These are phyloP conservation scores for Ophiostoma sp. DNA, from an alignment of 2,329 filamentous ascomycete species.

Conservation along the genomic window DNA sequence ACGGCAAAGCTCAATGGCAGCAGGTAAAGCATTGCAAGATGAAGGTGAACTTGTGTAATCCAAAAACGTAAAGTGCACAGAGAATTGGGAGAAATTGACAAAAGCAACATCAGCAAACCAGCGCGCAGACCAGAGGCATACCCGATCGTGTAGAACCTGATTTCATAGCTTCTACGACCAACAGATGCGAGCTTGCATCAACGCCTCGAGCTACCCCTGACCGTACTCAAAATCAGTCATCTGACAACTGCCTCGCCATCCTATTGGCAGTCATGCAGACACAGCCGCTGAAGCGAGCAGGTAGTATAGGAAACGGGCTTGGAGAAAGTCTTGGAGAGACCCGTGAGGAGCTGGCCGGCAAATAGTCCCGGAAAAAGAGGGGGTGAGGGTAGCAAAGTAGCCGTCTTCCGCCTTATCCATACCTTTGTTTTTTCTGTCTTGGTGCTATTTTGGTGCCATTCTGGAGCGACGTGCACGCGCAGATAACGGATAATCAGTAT, in stretches of 20 bases:
- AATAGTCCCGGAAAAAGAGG: conserved; percentile 1
- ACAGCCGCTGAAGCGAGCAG: not conserved
- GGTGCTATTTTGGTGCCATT: not conserved
- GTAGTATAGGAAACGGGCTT: not conserved
- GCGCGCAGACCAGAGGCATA: not conserved
- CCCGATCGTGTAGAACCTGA: not conserved
- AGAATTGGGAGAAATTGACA: not conserved
- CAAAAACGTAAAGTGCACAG: not conserved
- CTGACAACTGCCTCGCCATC: not conserved
- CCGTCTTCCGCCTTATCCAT: not conserved
- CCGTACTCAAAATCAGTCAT: conserved; percentile 8
- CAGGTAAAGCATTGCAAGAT: no score
- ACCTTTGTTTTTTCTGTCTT: not conserved
- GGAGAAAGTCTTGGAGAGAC: not conserved
- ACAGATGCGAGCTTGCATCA: not conserved
- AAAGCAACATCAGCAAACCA: not conserved
- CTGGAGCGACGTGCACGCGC: not conserved
- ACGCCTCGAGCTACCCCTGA: conserved; percentile 6
- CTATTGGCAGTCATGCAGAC: not conserved
- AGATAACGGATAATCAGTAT: not conserved
- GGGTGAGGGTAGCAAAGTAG: conserved; percentile 3
- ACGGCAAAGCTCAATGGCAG: no score
- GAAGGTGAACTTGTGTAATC: not conserved
- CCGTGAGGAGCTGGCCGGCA: conserved; percentile 9
- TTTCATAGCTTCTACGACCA: not conserved